Percentiles rank a stretch among this genome's conserved stretches.
Evolutionary conservation across 768 basidiomycete genomes (phyloP).

Genomic region (Hygrophoropsis aurantiaca): DNA sequence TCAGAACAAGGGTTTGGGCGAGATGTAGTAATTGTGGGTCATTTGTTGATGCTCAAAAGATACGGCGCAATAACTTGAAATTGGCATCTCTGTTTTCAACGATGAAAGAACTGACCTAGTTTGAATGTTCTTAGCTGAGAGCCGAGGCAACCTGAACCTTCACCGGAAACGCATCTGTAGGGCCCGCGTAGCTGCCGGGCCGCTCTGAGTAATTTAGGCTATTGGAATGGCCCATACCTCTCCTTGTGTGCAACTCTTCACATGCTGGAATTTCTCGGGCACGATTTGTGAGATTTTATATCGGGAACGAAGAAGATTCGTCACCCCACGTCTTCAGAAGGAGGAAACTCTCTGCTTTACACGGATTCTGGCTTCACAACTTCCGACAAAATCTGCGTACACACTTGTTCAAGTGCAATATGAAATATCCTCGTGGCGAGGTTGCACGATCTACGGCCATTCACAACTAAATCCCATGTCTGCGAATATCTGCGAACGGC

Average conservation of each 20-base stretch:
- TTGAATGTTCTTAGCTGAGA: slow-evolving; percentile 1
- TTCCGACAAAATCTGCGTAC: not conserved
- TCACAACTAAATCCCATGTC: slow-evolving; percentile 13
- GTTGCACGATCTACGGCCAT: slow-evolving; percentile 18
- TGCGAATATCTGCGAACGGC: slow-evolving; percentile 8
- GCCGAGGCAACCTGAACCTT: not conserved
- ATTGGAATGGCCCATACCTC: slow-evolving; percentile 9
- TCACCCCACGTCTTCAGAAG: slow-evolving; percentile 11
- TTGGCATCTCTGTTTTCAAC: too few species aligned
- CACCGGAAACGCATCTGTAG: not conserved
- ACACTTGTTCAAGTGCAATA: slow-evolving; percentile 26
- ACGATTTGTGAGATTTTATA: slow-evolving; percentile 18
- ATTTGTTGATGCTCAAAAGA: not conserved
- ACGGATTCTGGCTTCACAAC: too few species aligned
- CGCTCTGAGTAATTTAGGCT: slow-evolving; percentile 6
- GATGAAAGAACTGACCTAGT: too few species aligned
- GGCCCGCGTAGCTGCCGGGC: not conserved
- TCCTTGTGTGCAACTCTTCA: slow-evolving; percentile 14
- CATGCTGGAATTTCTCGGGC: slow-evolving; percentile 21
- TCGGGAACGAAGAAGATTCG: slow-evolving; percentile 22
- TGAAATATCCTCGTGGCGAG: slow-evolving; percentile 26
- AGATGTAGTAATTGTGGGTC: slow-evolving; percentile 10
- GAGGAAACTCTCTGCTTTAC: not conserved
- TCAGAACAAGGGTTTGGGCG: slow-evolving; percentile 10
- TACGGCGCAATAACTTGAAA: too few species aligned